phyloP scores from a whole-genome alignment of 1,284 basidiomycete species.

The Mycosarcoma mackinlayi region DNA sequence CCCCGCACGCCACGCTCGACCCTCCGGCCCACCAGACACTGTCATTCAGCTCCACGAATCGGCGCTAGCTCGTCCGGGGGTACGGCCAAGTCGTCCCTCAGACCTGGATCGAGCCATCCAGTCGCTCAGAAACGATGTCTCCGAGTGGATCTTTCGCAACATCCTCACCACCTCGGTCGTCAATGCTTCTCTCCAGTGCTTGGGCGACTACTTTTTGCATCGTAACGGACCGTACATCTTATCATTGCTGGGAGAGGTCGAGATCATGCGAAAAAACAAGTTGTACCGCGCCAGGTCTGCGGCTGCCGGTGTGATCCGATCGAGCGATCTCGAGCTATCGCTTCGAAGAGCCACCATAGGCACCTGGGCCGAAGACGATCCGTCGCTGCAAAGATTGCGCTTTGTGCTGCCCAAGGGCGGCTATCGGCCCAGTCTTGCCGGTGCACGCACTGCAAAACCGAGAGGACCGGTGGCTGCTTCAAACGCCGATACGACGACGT shows the following conservation, averaged over 20 bases:
- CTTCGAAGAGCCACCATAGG: conserved; percentile 50
- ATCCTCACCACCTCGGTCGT: conserved; percentile 85
- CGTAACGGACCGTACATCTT: conserved; percentile 86
- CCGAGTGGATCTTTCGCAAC: conserved; percentile 91
- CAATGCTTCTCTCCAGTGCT: conserved; percentile 77
- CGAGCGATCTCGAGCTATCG: conserved; percentile 52
- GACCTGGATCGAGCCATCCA: conserved; percentile 59
- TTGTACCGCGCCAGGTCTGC: conserved; percentile 73
- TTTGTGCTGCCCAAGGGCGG: conserved; percentile 42
- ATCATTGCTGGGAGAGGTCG: conserved; percentile 74
- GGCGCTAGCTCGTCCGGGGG: conserved; percentile 14
- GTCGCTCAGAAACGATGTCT: conserved; percentile 78
- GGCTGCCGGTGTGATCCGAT: conserved; percentile 70
- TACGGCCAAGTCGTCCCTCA: conserved; percentile 34
- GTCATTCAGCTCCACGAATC: conserved; percentile 39
- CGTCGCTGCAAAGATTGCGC: conserved; percentile 38
- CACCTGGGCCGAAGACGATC: conserved; percentile 55
- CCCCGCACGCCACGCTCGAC: conserved; percentile 7
- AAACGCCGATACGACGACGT: conserved; percentile 1
- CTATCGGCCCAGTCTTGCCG: conserved; percentile 31
- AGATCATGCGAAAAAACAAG: conserved; percentile 76
- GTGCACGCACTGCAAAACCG: conserved; percentile 27
- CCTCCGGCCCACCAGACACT: conserved; percentile 32
- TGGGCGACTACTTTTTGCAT: conserved; percentile 77
- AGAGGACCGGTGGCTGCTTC: conserved; percentile 18